Base-by-base conservation (phyloP, 2,329 filamentous ascomycete species). In the Aspergillus texensis region DNA sequence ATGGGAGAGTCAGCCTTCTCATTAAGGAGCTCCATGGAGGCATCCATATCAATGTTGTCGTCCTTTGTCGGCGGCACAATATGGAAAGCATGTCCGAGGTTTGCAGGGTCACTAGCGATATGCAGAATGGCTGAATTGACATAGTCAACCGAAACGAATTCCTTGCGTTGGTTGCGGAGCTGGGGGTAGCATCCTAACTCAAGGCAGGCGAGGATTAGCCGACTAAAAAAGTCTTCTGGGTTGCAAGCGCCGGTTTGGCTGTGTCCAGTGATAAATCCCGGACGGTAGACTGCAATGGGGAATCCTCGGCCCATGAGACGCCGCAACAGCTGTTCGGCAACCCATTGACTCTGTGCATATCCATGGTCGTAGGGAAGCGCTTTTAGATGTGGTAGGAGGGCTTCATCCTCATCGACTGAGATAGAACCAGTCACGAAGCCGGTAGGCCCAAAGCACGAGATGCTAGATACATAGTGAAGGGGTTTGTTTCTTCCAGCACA, bases 321-420 rank as follows among this genome's bases (percentile, higher is more conserved):
- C 30, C 90, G 85, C 16, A 92, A 84, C 41, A 96, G 81, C 57
- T 83, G 82, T 69, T 89, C 86, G 0, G 84, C 84, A 1, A 86
- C 89, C 91, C 91, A 96, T 79, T 97, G 96, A 65, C 87, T 88
- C 76, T 96, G 92, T 1, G 93, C 92, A 70, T 96, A 96, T 1
- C 93, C 93, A 1, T 90, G 94, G 28, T 87, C 87, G 2, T 96
- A 72, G 2, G 61, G 61, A 1, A 75, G 60, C 0, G 70, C 63
- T 2, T 64, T 61, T 0, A 72, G 36, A 34, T 75, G 72, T 5
- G 62, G 43, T 9, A 63, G 12, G 9, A 67, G 61, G 6, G 63
- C 53, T 30, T 65, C 68, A 41, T 74, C 69, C 57, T 74, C 71
- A 5, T 28, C 12, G 45, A 73, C 58, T 1, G 28, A n/a, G 0